A percentile compares a stretch with the other conserved stretches of the same genome.
These are phyloP conservation scores for Ganoderma boninense DNA, from an alignment of 1,284 basidiomycete species.

Conservation along the genomic window DNA sequence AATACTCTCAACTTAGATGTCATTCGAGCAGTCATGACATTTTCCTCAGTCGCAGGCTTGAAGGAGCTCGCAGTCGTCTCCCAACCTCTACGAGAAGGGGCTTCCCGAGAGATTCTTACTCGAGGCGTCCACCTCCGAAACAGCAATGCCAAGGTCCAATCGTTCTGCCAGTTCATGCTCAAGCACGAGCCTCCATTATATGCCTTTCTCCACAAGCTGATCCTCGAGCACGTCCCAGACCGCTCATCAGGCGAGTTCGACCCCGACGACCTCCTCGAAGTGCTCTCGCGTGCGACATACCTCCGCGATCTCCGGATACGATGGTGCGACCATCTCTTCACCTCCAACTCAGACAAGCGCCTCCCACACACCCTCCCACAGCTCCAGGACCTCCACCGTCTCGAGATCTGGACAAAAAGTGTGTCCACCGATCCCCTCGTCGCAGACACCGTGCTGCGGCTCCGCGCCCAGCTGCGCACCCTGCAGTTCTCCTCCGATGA, in stretches of 20 bases:
- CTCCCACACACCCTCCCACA: conserved; percentile 9
- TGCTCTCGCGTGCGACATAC: conserved; percentile 7
- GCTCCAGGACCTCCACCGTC: conserved; percentile 1
- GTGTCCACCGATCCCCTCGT: background rate
- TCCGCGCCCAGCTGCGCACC: conserved; percentile 2
- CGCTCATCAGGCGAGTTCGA: background rate
- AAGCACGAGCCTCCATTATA: background rate
- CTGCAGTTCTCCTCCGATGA: background rate
- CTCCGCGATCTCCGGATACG: conserved; percentile 12
- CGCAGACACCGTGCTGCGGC: conserved; percentile 6
- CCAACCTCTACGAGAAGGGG: conserved; percentile 10
- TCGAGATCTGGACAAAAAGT: background rate
- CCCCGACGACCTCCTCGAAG: background rate
- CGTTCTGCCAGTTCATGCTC: conserved; percentile 17
- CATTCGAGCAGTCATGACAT: conserved; percentile 15
- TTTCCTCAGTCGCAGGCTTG: conserved; percentile 6
- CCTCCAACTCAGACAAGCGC: background rate
- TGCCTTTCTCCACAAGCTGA: conserved; percentile 17
- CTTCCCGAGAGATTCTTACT: conserved; percentile 15
- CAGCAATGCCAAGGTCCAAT: background rate
- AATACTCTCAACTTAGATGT: conserved; percentile 17
- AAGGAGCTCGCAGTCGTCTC: conserved; percentile 10
- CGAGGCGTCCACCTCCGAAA: conserved; percentile 10
- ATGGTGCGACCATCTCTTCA: conserved; percentile 13
- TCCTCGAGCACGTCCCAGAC: conserved; percentile 1